These are phyloP conservation scores for Trichosporon asahii DNA, from an alignment of 1,284 basidiomycete genomes.

Conservation along the genomic window DNA sequence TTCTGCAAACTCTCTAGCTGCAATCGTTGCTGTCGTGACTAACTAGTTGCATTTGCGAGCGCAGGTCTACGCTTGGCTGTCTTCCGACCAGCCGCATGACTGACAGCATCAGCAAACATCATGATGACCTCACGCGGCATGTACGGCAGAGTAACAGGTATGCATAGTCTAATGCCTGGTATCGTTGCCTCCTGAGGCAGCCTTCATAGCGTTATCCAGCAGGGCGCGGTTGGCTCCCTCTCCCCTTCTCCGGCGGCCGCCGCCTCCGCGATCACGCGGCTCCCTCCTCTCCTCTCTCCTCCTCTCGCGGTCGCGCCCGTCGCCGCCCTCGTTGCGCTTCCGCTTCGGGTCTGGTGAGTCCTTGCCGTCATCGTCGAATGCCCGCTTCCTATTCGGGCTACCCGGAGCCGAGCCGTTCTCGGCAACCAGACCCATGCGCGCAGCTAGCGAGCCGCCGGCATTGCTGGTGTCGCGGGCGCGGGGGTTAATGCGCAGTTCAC, in stretches of 20 bases:
- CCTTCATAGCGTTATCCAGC: background rate
- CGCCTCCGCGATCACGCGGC: slow-evolving; percentile 9
- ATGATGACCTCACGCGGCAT: background rate
- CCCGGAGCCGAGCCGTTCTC: background rate
- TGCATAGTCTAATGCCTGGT: slow-evolving; percentile 11
- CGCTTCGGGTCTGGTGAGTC: slow-evolving; percentile 1
- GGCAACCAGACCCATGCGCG: background rate
- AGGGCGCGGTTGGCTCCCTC: background rate
- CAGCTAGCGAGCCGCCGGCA: background rate
- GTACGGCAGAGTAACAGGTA: slow-evolving; percentile 1
- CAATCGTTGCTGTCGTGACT: background rate
- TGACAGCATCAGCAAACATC: no score
- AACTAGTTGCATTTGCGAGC: no score
- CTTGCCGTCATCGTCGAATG: background rate
- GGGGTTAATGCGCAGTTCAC: background rate
- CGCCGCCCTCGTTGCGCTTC: slow-evolving; percentile 7
- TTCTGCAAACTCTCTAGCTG: background rate
- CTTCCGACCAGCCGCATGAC: no score
- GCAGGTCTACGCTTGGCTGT: no score
- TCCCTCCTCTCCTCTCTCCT: slow-evolving; percentile 5
- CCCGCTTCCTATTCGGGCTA: slow-evolving; percentile 7
- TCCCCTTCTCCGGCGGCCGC: background rate
- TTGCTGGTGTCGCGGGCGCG: background rate
- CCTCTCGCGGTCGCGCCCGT: slow-evolving; percentile 10
- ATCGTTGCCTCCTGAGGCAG: background rate